Conservation (phyloP, 2,329 filamentous ascomycete species). For the Colletotrichum godetiae region DNA sequence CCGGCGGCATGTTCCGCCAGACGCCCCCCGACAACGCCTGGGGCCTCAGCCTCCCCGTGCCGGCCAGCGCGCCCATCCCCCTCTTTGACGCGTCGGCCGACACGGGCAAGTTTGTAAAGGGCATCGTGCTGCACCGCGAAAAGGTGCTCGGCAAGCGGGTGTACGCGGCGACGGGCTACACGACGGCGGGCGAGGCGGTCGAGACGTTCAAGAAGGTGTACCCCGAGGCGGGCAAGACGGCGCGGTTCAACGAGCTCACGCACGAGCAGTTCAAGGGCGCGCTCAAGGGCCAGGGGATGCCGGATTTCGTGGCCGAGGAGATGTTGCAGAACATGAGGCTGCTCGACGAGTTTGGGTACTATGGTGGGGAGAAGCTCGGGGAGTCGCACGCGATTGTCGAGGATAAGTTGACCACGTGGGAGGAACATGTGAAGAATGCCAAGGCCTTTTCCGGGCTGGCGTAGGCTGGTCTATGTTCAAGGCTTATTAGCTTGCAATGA, state of each 20-base stretch:
- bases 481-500: neutral
- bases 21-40: constrained; percentile 44
- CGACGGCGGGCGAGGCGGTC: constrained; percentile 45
- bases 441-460: constrained; percentile 49
- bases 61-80: constrained; percentile 45
- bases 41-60: constrained; percentile 46
- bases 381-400: constrained; percentile 47
- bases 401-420: constrained; percentile 51
- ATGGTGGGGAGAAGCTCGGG: constrained; percentile 46
- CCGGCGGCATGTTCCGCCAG: constrained; percentile 42
- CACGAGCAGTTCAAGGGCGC: constrained; percentile 50
- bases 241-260: constrained; percentile 44
- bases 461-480: constrained; percentile 35
- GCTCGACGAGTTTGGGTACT: constrained; percentile 55
- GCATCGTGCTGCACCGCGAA: constrained; percentile 40
- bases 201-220: constrained; percentile 44
- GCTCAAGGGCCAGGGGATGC: constrained; percentile 39
- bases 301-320: constrained; percentile 46
- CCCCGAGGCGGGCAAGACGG: constrained; percentile 48
- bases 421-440: constrained; percentile 48
- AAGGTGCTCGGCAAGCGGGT: constrained; percentile 46
- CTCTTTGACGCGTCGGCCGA: constrained; percentile 50
- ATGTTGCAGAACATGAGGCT: constrained; percentile 56
- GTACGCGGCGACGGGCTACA: constrained; percentile 50
- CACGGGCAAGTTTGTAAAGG: constrained; percentile 53